These are phyloP conservation scores for Boletus patriciae DNA, from an alignment of 768 basidiomycete genomes.

Conservation along the genomic window DNA sequence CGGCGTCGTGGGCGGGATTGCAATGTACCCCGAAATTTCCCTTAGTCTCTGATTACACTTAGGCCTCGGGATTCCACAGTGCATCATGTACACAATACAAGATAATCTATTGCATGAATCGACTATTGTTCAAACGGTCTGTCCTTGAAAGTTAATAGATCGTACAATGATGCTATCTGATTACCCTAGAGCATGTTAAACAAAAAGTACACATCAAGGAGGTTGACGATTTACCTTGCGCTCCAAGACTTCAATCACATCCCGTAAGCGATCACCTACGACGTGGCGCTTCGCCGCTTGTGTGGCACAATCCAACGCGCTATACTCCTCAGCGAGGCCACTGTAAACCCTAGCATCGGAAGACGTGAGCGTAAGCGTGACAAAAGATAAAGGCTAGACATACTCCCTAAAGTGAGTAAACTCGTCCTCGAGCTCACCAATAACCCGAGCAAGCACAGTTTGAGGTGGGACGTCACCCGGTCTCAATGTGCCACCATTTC, in stretches of 20 bases:
- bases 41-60: no score
- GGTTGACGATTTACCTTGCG: slow-evolving; percentile 61
- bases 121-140: slow-evolving; percentile 40
- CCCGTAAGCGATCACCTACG: slow-evolving; percentile 84
- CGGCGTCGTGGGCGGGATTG: no score
- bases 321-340: slow-evolving; percentile 92
- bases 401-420: slow-evolving; percentile 94
- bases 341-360: slow-evolving; percentile 70
- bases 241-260: slow-evolving; percentile 91
- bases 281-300: slow-evolving; percentile 79
- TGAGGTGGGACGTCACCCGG: slow-evolving; percentile 67
- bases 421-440: slow-evolving; percentile 91
- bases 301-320: slow-evolving; percentile 79
- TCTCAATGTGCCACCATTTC: slow-evolving; percentile 23
- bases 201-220: background rate
- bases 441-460: slow-evolving; percentile 78
- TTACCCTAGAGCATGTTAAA: slow-evolving; percentile 60
- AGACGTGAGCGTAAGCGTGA: slow-evolving; percentile 8
- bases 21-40: no score
- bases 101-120: background rate
- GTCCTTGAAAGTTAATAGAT: slow-evolving; percentile 75
- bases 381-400: slow-evolving; percentile 23
- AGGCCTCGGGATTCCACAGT: no score
- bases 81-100: background rate
- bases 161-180: slow-evolving; percentile 91